phyloP scores from a whole-genome alignment of 805 yeast genomes.

The Lachancea lanzarotensis region DNA sequence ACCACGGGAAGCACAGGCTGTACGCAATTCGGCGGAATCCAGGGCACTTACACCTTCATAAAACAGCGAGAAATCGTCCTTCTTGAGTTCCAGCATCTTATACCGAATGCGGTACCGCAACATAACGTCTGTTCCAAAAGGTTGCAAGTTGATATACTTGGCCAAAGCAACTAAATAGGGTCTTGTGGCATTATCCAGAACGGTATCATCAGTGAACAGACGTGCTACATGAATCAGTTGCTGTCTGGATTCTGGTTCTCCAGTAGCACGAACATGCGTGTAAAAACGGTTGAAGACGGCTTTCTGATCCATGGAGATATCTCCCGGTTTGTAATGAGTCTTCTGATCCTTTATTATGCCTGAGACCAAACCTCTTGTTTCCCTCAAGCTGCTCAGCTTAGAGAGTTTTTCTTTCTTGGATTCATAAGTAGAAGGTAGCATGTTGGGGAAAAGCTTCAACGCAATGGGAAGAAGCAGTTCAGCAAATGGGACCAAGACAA shows the following conservation, averaged over 20 bases:
- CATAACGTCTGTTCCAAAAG: constrained; percentile 89
- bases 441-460: constrained; percentile 83
- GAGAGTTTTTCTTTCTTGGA: constrained; percentile 54
- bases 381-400: constrained; percentile 48
- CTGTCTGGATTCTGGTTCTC: constrained; percentile 56
- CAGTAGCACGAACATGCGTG: constrained; percentile 57
- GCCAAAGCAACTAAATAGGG: constrained; percentile 91
- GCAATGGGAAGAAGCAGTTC: constrained; percentile 87
- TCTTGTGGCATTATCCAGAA: constrained; percentile 85
- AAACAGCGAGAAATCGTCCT: constrained; percentile 85
- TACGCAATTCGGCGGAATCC: constrained; percentile 70
- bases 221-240: constrained; percentile 79
- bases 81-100: constrained; percentile 81
- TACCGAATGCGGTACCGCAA: constrained; percentile 91
- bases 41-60: constrained; percentile 89
- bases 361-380: constrained; percentile 58
- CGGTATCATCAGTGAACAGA: constrained; percentile 86
- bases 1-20: constrained; percentile 92
- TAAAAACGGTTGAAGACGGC: constrained; percentile 74
- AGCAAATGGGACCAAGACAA: constrained; percentile 88
- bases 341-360: constrained; percentile 57
- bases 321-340: constrained; percentile 61
- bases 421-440: constrained; percentile 89
- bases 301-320: constrained; percentile 64
- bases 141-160: constrained; percentile 81